phyloP scores from a whole-genome alignment of 148 eudicot genomes.

The Vaccinium myrtillus region DNA sequence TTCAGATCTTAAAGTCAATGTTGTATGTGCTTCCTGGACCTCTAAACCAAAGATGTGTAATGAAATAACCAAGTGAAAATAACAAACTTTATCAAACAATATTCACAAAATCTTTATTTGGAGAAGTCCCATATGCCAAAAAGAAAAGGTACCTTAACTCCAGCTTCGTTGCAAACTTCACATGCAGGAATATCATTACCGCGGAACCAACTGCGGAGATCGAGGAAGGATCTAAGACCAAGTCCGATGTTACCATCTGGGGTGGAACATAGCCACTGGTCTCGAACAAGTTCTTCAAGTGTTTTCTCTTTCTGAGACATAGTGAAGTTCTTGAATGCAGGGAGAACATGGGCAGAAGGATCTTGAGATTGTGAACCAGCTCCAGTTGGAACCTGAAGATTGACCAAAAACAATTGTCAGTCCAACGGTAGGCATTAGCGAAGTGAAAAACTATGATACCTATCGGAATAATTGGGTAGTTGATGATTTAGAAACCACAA shows the following conservation, averaged over 20 bases:
- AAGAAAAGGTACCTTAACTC: constrained; percentile 57
- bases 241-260: constrained; percentile 73
- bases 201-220: constrained; percentile 94
- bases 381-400: constrained; percentile 45
- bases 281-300: constrained; percentile 65
- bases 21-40: background rate
- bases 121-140: constrained; percentile 2
- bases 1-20: background rate
- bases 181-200: constrained; percentile 75
- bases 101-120: background rate
- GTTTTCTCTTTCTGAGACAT: constrained; percentile 90
- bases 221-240: constrained; percentile 91
- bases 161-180: constrained; percentile 94
- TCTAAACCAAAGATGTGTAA: background rate
- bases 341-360: constrained; percentile 40
- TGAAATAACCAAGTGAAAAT: background rate
- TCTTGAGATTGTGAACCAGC: constrained; percentile 52
- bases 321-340: constrained; percentile 78
- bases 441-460: background rate
- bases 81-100: background rate
- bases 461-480: background rate
- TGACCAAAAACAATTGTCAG: constrained; percentile 19
- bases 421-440: background rate
- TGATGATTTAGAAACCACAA: constrained; percentile 12
- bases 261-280: constrained; percentile 71